phyloP scores from a whole-genome alignment of 2,329 filamentous ascomycete genomes.

The Diatrype stigma region DNA sequence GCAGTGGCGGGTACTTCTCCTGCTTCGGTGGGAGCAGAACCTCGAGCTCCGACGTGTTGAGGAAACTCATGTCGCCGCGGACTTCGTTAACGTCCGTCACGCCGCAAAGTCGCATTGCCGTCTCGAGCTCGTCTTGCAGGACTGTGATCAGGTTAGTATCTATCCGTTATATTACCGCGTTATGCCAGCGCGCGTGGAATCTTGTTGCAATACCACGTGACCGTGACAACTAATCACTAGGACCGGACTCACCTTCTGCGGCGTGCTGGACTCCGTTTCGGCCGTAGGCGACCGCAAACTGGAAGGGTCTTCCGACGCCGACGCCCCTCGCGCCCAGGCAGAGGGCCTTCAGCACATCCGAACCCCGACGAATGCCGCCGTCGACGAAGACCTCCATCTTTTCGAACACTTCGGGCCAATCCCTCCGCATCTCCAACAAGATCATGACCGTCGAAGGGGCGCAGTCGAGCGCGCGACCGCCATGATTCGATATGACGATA shows the following conservation, averaged over 20 bases:
- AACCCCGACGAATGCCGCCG: slow-evolving; percentile 60
- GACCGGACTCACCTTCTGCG: slow-evolving; percentile 43
- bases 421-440: slow-evolving; percentile 58
- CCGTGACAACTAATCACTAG: no score
- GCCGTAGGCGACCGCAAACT: slow-evolving; percentile 60
- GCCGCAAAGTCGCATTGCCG: background rate
- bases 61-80: slow-evolving; percentile 5
- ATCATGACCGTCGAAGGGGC: slow-evolving; percentile 53
- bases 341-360: slow-evolving; percentile 64
- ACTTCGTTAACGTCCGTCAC: background rate
- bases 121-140: slow-evolving; percentile 1
- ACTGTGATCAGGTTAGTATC: background rate
- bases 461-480: slow-evolving; percentile 53
- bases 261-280: slow-evolving; percentile 51
- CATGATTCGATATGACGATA: slow-evolving; percentile 68
- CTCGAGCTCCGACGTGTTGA: slow-evolving; percentile 5
- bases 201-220: no score
- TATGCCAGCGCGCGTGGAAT: no score
- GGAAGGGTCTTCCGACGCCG: slow-evolving; percentile 57
- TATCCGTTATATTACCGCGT: no score
- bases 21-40: slow-evolving; percentile 1
- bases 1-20: slow-evolving; percentile 2
- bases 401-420: slow-evolving; percentile 57
- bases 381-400: slow-evolving; percentile 60
- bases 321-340: slow-evolving; percentile 62